phyloP scores from a whole-genome alignment of 1,284 basidiomycete genomes.

The Pyrrhoderma lamaoense region DNA sequence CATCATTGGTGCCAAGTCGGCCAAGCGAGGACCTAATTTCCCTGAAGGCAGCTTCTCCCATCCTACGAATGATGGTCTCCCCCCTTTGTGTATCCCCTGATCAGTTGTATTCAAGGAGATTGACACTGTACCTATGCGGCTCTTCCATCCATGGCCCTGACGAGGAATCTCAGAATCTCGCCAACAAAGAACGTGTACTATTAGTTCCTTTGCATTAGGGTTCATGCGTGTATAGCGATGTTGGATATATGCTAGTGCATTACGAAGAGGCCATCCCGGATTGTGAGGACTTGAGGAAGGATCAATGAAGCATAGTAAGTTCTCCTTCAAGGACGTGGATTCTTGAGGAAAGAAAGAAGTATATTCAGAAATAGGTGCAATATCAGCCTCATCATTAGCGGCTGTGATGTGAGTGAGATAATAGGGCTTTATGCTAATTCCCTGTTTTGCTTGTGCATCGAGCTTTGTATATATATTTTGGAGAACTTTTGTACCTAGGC shows the following conservation, averaged over 20 bases:
- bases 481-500: conserved; percentile 35
- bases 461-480: conserved; percentile 43
- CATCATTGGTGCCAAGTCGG: conserved; percentile 93
- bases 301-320: conserved; percentile 76
- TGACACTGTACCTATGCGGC: conserved; percentile 49
- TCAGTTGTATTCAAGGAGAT: not conserved
- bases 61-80: conserved; percentile 67
- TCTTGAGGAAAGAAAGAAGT: conserved; percentile 6
- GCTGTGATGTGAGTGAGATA: conserved; percentile 36
- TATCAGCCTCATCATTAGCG: conserved; percentile 23
- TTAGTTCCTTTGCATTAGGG: no score
- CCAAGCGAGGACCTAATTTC: conserved; percentile 82
- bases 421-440: conserved; percentile 46
- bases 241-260: conserved; percentile 78
- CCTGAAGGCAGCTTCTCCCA: conserved; percentile 91
- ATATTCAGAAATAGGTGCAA: conserved; percentile 28
- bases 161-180: conserved; percentile 48
- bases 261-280: conserved; percentile 94
- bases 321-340: not conserved
- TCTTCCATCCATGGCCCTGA: conserved; percentile 43
- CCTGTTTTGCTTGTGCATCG: conserved; percentile 23
- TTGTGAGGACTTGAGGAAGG: conserved; percentile 73
- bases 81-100: not conserved
- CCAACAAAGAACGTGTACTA: conserved; percentile 58
- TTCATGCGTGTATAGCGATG: conserved; percentile 48